These are phyloP conservation scores for Barnettozyma vustinii DNA, from an alignment of 805 yeast species.

Conservation along the genomic window DNA sequence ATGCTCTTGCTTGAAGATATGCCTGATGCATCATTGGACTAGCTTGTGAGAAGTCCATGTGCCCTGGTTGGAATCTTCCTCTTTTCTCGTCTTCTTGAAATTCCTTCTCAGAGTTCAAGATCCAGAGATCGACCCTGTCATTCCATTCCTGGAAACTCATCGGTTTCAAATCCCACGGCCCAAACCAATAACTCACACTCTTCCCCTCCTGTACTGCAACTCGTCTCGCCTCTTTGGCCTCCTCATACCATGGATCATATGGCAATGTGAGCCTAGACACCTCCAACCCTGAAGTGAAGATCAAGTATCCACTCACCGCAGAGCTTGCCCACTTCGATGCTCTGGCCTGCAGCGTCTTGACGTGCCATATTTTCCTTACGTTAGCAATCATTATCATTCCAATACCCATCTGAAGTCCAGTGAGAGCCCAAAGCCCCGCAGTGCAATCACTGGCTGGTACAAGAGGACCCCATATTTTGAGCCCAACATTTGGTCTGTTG, in stretches of 20 bases:
- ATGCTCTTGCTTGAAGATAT: conserved; percentile 11
- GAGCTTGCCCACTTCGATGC: conserved; percentile 29
- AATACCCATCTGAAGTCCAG: conserved; percentile 47
- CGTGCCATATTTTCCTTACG: conserved; percentile 22
- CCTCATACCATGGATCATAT: conserved; percentile 70
- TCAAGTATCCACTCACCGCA: conserved; percentile 38
- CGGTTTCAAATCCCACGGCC: conserved; percentile 54
- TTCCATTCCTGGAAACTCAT: conserved; percentile 38
- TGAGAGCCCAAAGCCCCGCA: conserved; percentile 45
- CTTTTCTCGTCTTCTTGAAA: not conserved
- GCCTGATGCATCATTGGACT: conserved; percentile 11
- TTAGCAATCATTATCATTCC: conserved; percentile 33
- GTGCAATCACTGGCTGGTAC: conserved; percentile 68
- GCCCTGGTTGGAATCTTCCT: not conserved
- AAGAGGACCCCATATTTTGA: conserved; percentile 62
- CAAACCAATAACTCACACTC: conserved; percentile 57
- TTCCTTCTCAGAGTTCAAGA: conserved; percentile 16
- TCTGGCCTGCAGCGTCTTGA: conserved; percentile 25
- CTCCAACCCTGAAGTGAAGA: conserved; percentile 56
- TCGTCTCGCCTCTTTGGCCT: conserved; percentile 50
- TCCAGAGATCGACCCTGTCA: conserved; percentile 21
- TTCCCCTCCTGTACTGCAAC: conserved; percentile 40
- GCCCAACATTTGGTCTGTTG: conserved; percentile 53
- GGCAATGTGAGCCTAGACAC: conserved; percentile 41
- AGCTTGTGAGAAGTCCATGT: conserved; percentile 5